A percentile compares a stretch with the other conserved stretches of the same genome.
Conservation (phyloP, 768 basidiomycete genomes). For the Postia placenta region DNA sequence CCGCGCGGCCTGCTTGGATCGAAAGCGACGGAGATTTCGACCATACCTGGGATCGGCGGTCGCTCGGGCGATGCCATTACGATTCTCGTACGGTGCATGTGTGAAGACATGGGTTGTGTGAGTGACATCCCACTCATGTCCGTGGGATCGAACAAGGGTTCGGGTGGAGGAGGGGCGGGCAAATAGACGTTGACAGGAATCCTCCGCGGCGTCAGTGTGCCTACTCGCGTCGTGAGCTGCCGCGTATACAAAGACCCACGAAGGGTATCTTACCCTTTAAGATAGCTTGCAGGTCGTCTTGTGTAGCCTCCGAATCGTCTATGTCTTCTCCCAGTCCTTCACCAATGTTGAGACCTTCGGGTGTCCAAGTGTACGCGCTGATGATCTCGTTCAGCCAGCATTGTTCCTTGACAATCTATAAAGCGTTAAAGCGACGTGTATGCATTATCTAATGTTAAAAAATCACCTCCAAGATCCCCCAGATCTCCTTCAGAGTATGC, state of each 20-base stretch:
- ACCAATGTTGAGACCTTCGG: constrained; percentile 37
- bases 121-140: constrained; percentile 27
- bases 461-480: constrained; percentile 66
- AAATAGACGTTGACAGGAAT: constrained; percentile 74
- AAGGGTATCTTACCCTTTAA: constrained; percentile 43
- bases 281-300: constrained; percentile 57
- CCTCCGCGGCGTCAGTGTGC: constrained; percentile 45
- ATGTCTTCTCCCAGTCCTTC: constrained; percentile 29
- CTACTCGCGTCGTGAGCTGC: constrained; percentile 25
- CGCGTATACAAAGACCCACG: not conserved
- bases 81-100: constrained; percentile 39
- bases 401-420: constrained; percentile 71
- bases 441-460: not conserved
- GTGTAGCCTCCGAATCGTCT: constrained; percentile 44
- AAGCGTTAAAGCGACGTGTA: not conserved
- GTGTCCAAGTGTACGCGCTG: constrained; percentile 51
- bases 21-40: constrained; percentile 59
- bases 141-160: constrained; percentile 33
- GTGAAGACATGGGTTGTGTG: not conserved
- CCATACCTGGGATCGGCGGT: constrained; percentile 55
- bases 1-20: constrained; percentile 53
- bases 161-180: constrained; percentile 30
- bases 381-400: constrained; percentile 81
- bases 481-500: constrained; percentile 65
- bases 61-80: constrained; percentile 63